These are phyloP conservation scores for Haberlea rhodopensis DNA, from an alignment of 257 asterid species.

Conservation along the genomic window DNA sequence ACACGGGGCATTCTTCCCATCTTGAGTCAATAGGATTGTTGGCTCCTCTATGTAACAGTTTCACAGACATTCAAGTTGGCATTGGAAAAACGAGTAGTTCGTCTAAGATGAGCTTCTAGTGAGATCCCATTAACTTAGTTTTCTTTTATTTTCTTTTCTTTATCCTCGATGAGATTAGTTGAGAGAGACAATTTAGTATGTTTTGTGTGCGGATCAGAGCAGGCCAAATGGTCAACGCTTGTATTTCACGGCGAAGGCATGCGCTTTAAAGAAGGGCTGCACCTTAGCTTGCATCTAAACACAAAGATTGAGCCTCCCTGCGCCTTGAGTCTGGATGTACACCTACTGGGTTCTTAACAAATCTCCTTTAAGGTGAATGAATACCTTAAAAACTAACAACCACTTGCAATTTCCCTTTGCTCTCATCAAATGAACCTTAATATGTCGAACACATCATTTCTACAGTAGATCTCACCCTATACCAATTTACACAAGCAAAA, in stretches of 20 bases:
- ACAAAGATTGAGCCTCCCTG: not conserved
- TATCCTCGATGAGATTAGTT: too few species aligned
- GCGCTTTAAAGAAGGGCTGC: not conserved
- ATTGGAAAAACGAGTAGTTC: not conserved
- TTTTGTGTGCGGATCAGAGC: not conserved
- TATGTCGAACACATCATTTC: not conserved
- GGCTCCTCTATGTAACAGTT: too few species aligned
- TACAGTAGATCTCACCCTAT: not conserved
- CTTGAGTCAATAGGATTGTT: not conserved
- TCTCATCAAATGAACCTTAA: not conserved
- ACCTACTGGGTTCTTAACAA: not conserved
- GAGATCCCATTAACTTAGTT: not conserved
- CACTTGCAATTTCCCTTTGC: not conserved
- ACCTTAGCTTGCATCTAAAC: too few species aligned
- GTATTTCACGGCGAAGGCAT: not conserved
- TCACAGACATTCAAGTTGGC: not conserved
- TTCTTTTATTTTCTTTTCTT: too few species aligned
- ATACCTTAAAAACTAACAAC: not conserved
- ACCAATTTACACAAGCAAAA: not conserved
- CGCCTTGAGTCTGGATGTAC: not conserved
- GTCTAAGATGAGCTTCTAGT: not conserved
- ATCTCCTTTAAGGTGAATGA: not conserved
- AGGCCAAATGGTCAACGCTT: not conserved
- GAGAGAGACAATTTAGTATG: not conserved
- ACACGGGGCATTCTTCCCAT: not conserved